Evolutionary conservation across 1,284 basidiomycete genomes (phyloP).

Genomic region (Ustilago lituana): DNA sequence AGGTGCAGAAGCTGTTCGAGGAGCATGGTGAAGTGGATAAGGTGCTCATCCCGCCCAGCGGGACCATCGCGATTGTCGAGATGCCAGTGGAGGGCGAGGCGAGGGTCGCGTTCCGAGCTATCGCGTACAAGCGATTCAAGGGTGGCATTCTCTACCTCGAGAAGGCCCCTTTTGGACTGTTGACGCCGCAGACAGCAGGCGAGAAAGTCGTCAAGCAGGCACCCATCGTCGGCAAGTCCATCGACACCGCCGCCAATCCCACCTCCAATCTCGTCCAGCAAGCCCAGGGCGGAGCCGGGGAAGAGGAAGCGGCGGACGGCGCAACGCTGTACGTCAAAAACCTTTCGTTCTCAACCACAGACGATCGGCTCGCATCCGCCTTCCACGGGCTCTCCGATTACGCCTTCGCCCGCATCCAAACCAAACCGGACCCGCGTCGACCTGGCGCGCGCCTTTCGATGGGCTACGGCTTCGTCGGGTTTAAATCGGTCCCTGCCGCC

Average conservation of each 20-base stretch:
- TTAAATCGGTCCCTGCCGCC: constrained; percentile 80
- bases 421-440: constrained; percentile 78
- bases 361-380: constrained; percentile 76
- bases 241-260: constrained; percentile 19
- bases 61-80: constrained; percentile 92
- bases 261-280: constrained; percentile 1
- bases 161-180: constrained; percentile 82
- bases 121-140: constrained; percentile 87
- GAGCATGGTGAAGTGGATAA: constrained; percentile 79
- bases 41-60: constrained; percentile 87
- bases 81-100: constrained; percentile 73
- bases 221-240: constrained; percentile 44
- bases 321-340: constrained; percentile 96
- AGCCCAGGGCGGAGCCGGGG: neutral
- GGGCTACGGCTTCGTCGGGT: constrained; percentile 97
- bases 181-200: constrained; percentile 23
- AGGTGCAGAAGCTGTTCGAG: constrained; percentile 82
- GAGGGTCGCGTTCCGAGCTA: constrained; percentile 74
- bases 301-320: constrained; percentile 72
- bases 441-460: constrained; percentile 74
- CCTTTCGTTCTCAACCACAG: constrained; percentile 86
- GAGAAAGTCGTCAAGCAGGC: constrained; percentile 47
- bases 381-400: constrained; percentile 85
- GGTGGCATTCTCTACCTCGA: constrained; percentile 92
- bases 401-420: constrained; percentile 88